Base-by-base conservation (phyloP, 257 asterid species). In the Gentiana dahurica region DNA sequence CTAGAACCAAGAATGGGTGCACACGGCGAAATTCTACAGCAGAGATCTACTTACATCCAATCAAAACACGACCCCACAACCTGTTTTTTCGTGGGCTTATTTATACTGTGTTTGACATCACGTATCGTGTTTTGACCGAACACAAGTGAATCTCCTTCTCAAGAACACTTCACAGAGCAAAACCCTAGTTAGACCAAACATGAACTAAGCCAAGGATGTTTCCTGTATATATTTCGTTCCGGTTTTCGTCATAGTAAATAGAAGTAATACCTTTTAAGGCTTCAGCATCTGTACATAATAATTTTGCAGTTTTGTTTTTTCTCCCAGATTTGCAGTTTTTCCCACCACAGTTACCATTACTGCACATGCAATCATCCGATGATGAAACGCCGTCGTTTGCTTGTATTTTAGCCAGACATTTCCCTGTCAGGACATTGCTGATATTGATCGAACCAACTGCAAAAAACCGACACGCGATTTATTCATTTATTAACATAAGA, bases 201-300 rank as follows among this genome's bases (percentile, higher is more conserved):
- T 91, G 98, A 64, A 91, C 88, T 53, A 85, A 78, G 15, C 97
- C 98, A 43, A 52, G 75, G 78, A 81, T 80, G 57, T 88, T 91
- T 44, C 97, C 97, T 0, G 98, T 91, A 62, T 85, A 91, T 57
- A 91, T 87, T 69, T 91, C 98, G 15, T 91, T 91, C 36, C 96
- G 95, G 53, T 91, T 97, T 75, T 91, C 98, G 38, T 91, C 93
- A 6, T 91, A 91, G 79, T 81, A 91, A 63, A 91, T 89, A 47
- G 97, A 92, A n/a, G 98, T 91, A 70, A 88, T 88, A 57, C 85
- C 98, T 63, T 91, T 94, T 66, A 91, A 73, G n/a, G 98, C 98
- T 64, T 91, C 97, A 3, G 83, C 92, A 15, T 77, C 94, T 0
- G 78, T 81, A 81, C 89, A 81, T 68, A 78, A 69, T 8, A 75